Evolutionary conservation across 768 basidiomycete genomes (phyloP).

Genomic region (Tulasnella sp.): DNA sequence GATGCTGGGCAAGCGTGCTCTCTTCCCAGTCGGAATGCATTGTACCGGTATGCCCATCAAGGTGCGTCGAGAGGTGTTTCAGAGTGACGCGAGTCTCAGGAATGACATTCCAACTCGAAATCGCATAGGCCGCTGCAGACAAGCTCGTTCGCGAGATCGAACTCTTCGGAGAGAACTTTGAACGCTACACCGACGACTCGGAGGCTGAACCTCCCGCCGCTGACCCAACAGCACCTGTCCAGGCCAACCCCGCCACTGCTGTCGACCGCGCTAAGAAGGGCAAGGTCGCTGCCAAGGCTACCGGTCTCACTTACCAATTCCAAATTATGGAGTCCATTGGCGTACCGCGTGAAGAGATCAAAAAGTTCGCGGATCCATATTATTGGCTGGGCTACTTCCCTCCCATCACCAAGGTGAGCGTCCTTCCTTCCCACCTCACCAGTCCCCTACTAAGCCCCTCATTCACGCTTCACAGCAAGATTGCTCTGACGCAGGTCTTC

Average conservation of each 20-base stretch:
- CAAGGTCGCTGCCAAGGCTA: constrained; percentile 87
- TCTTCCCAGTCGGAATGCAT: constrained; percentile 98
- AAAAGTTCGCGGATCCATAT: constrained; percentile 92
- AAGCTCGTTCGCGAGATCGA: constrained; percentile 97
- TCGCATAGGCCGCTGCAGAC: constrained; percentile 80
- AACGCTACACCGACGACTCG: constrained; percentile 52
- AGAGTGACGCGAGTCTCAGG: not conserved
- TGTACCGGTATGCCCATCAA: constrained; percentile 99
- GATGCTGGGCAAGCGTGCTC: constrained; percentile 86
- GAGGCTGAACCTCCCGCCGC: constrained; percentile 42
- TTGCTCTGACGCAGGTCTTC: constrained; percentile 81
- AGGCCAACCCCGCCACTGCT: constrained; percentile 38
- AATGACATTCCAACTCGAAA: not conserved
- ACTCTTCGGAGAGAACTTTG: constrained; percentile 88
- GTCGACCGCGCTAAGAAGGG: constrained; percentile 90
- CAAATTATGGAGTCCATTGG: constrained; percentile 97
- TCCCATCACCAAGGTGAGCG: constrained; percentile 78
- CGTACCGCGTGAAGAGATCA: constrained; percentile 83
- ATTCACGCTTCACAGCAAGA: constrained; percentile 47
- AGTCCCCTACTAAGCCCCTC: not conserved
- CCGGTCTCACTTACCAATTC: constrained; percentile 94
- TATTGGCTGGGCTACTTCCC: constrained; percentile 95
- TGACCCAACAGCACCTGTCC: constrained; percentile 34
- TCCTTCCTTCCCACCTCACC: not conserved
- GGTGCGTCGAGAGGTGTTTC: constrained; percentile 46